Evolutionary conservation across 2,329 filamentous ascomycete species (phyloP).

Genomic region (Grosmannia clavigera): DNA sequence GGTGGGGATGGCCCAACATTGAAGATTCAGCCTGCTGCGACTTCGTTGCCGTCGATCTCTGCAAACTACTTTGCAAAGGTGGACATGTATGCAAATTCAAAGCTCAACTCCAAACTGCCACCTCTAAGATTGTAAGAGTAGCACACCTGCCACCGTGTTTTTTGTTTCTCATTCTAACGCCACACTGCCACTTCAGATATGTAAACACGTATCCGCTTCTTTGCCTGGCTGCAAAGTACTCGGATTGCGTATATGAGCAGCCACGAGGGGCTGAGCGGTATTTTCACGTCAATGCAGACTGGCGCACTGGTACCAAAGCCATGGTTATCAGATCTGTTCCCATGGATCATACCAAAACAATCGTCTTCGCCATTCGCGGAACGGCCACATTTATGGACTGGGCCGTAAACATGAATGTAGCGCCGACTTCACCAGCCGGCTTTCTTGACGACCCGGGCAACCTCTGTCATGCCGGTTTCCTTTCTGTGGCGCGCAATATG

Average conservation of each 20-base stretch:
- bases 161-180: background rate
- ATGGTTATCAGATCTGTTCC: slow-evolving; percentile 76
- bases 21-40: slow-evolving; percentile 23
- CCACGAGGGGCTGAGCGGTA: slow-evolving; percentile 51
- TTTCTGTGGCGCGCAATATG: slow-evolving; percentile 66
- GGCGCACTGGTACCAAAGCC: slow-evolving; percentile 64
- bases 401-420: slow-evolving; percentile 67
- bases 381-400: slow-evolving; percentile 75
- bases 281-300: slow-evolving; percentile 59
- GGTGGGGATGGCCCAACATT: slow-evolving; percentile 1
- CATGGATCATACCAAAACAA: slow-evolving; percentile 63
- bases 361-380: slow-evolving; percentile 76
- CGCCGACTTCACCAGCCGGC: slow-evolving; percentile 49
- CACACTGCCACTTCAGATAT: slow-evolving; percentile 33
- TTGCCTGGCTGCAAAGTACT: slow-evolving; percentile 67
- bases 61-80: slow-evolving; percentile 62
- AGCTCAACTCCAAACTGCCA: slow-evolving; percentile 53
- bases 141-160: background rate
- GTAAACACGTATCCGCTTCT: slow-evolving; percentile 65
- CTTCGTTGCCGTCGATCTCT: slow-evolving; percentile 17
- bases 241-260: slow-evolving; percentile 58
- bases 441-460: slow-evolving; percentile 73
- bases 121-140: slow-evolving; percentile 50
- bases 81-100: slow-evolving; percentile 66
- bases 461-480: slow-evolving; percentile 68